Conservation (phyloP, 2,329 filamentous ascomycete genomes). For the Scytalidium sp. region DNA sequence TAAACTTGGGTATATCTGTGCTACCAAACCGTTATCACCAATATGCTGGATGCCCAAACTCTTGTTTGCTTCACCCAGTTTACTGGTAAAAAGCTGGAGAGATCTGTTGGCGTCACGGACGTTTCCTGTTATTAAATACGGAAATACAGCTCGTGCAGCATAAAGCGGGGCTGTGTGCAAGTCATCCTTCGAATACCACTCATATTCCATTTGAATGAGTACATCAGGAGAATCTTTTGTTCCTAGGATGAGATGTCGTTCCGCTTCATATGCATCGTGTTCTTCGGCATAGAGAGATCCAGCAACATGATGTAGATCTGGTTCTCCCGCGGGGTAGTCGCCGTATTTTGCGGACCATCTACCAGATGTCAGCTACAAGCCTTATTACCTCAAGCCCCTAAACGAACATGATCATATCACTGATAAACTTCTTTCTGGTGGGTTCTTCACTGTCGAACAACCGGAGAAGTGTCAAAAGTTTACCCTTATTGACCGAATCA, state of each 20-base stretch:
- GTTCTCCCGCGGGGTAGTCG: slow-evolving; percentile 86
- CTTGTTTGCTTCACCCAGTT: slow-evolving; percentile 54
- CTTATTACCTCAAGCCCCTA: neutral
- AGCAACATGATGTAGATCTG: slow-evolving; percentile 89
- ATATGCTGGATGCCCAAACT: slow-evolving; percentile 76
- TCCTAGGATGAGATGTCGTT: slow-evolving; percentile 83
- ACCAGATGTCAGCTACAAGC: slow-evolving; percentile 12
- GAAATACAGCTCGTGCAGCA: slow-evolving; percentile 80
- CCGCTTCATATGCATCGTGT: slow-evolving; percentile 88
- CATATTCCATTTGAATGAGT: slow-evolving; percentile 80
- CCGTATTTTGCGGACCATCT: slow-evolving; percentile 85
- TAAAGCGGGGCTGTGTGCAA: slow-evolving; percentile 85
- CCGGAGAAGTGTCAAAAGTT: slow-evolving; percentile 73
- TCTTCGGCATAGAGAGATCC: slow-evolving; percentile 90
- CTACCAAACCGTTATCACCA: slow-evolving; percentile 67
- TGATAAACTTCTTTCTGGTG: slow-evolving; percentile 87
- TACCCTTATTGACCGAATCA: slow-evolving; percentile 70
- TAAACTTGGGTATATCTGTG: slow-evolving; percentile 82
- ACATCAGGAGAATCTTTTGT: slow-evolving; percentile 83
- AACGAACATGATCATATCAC: slow-evolving; percentile 73
- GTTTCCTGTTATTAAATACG: slow-evolving; percentile 89
- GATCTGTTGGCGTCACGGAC: slow-evolving; percentile 83
- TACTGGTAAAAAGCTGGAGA: slow-evolving; percentile 71
- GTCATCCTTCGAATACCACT: slow-evolving; percentile 89
- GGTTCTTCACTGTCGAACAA: slow-evolving; percentile 82